Evolutionary conservation across 2,329 filamentous ascomycete species (phyloP).

Genomic region (Bimuria novae-zelandiae): DNA sequence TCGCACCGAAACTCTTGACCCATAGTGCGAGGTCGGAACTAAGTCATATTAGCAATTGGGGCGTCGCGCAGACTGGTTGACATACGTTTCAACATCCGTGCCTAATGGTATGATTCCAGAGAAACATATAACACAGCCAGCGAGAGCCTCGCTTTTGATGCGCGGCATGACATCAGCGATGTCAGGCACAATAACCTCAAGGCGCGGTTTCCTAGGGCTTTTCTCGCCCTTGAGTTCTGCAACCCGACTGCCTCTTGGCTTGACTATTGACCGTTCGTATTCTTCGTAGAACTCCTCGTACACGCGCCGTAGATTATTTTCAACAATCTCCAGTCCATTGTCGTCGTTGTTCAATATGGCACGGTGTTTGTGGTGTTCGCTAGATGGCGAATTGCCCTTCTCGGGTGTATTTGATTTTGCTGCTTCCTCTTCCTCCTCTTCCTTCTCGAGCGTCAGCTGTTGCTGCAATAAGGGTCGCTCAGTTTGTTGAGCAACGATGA

Average conservation of each 20-base stretch:
- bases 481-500: constrained; percentile 83
- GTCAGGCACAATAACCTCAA: constrained; percentile 72
- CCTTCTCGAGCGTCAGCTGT: constrained; percentile 87
- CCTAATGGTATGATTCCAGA: constrained; percentile 88
- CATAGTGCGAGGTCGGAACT: constrained; percentile 84
- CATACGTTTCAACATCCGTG: constrained; percentile 69
- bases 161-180: constrained; percentile 81
- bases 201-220: constrained; percentile 52
- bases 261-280: constrained; percentile 65
- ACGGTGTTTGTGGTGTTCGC: constrained; percentile 52
- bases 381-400: constrained; percentile 44
- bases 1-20: constrained; percentile 83
- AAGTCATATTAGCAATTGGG: constrained; percentile 21
- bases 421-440: constrained; percentile 67
- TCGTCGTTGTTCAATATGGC: constrained; percentile 88
- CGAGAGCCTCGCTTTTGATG: constrained; percentile 78
- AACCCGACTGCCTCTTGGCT: constrained; percentile 51
- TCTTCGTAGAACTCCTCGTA: constrained; percentile 82
- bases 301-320: constrained; percentile 74
- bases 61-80: background rate
- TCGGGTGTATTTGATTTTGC: constrained; percentile 47
- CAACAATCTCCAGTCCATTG: constrained; percentile 75
- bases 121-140: constrained; percentile 78
- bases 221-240: constrained; percentile 58
- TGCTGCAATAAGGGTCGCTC: constrained; percentile 89